phyloP scores from a whole-genome alignment of 768 basidiomycete species.

The Cystofilobasidium macerans region DNA sequence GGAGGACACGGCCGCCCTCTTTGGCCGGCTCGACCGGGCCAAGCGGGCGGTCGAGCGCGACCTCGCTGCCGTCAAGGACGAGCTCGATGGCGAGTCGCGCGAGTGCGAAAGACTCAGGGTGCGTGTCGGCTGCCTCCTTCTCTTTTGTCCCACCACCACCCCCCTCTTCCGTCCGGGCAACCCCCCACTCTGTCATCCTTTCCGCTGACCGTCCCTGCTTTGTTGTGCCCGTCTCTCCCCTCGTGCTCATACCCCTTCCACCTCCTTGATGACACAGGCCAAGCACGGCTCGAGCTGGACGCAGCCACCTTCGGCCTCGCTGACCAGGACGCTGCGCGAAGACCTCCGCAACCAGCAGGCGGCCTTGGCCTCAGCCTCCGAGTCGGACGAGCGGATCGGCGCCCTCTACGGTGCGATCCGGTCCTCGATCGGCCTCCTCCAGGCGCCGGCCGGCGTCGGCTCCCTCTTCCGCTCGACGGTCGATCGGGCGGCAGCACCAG shows the following conservation, averaged over 20 bases:
- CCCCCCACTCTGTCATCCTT: too few species aligned
- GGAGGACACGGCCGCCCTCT: constrained; percentile 55
- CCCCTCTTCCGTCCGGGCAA: neutral
- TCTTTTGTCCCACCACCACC: too few species aligned
- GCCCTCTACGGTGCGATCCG: constrained; percentile 60
- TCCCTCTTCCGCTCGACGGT: constrained; percentile 45
- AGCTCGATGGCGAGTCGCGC: constrained; percentile 68
- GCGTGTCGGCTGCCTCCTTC: too few species aligned
- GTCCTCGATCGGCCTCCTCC: constrained; percentile 53
- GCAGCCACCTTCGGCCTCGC: constrained; percentile 65
- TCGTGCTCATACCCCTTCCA: neutral
- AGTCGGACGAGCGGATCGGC: constrained; percentile 65
- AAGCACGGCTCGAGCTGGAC: constrained; percentile 79
- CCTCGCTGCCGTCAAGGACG: constrained; percentile 52
- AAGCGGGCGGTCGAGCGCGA: constrained; percentile 52
- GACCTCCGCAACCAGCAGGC: constrained; percentile 22
- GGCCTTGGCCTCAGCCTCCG: constrained; percentile 62
- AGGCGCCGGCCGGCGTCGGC: constrained; percentile 41
- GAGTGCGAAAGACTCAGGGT: constrained; percentile 77
- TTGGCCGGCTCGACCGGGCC: constrained; percentile 57
- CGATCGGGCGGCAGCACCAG: constrained; percentile 48
- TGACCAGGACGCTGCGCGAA: constrained; percentile 59
- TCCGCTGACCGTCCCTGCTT: too few species aligned
- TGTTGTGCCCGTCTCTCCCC: too few species aligned
- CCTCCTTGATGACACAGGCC: constrained; percentile 39